Evolutionary conservation across 169 alveolate species (phyloP), one percentile per base, ranked within the genome.

Genomic region (Babesia caballi): DNA sequence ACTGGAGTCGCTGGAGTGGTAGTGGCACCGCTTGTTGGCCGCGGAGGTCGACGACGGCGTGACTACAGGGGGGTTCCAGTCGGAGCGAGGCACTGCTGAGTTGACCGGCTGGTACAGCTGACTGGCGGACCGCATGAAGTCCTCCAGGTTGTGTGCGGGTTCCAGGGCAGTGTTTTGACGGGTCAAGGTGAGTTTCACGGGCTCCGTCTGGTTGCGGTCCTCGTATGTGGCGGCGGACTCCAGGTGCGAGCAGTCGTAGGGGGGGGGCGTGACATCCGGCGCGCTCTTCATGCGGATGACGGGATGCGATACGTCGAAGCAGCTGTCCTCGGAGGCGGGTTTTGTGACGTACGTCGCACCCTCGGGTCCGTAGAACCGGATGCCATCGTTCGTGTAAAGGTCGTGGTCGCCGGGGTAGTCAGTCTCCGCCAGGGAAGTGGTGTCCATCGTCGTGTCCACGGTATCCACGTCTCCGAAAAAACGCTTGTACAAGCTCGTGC

Each of bases 371-470:
- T 8, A 0, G 17, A 11, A 17, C 15, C 50, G 27, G 40, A 15
- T 21, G 23, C 41, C 33, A 19, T 23, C 50, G 15, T 59, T 9
- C 6, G 56, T 41, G 41, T 59, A 23, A 5, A 59, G 15, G 21
- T 46, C 7, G 9, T 19, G 25, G 42, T 59, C 73, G 15, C 17
- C 30, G 21, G 73, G 73, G 32, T 11, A 66, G 8, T 78, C 86
- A 1, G 72, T 21, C 0, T 78, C 86, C 7, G 86, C 56, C 0
- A 68, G 28, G 6, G 74, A 67, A 4, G 71, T 67, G 5, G 78
- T 50, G 38, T 68, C 86, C 3, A 27, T 69, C 36, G 36, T 46
- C 14, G 75, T 57, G 58, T 77, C 86, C 51, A 78, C 59, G 15
- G 71, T 73, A 21, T 78, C 86, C 40, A 71, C 11, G 66, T 63